A percentile compares a stretch with the other conserved stretches of the same genome.
Conservation (phyloP, 2,329 filamentous ascomycete genomes). For the Chaetomiaceae sp. region DNA sequence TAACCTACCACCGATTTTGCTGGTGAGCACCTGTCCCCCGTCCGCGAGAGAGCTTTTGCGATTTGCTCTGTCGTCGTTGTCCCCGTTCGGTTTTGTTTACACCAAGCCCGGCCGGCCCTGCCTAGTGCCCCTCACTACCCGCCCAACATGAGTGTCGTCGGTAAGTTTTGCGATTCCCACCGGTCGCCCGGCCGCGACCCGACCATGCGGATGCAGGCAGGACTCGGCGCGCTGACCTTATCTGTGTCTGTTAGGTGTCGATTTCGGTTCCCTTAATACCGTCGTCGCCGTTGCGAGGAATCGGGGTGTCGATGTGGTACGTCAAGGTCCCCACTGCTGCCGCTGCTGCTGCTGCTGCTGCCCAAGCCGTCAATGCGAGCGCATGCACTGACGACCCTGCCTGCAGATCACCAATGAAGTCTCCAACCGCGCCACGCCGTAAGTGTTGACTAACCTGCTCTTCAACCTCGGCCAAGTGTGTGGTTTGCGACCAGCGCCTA, state of each 20-base stretch:
- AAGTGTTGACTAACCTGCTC: constrained; percentile 43
- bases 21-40: constrained; percentile 18
- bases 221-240: constrained; percentile 15
- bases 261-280: constrained; percentile 95
- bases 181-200: neutral
- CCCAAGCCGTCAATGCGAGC: neutral
- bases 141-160: constrained; percentile 51
- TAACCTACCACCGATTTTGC: constrained; percentile 14
- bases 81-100: constrained; percentile 15
- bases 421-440: constrained; percentile 96
- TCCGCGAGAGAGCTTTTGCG: too few species aligned
- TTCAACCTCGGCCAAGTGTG: neutral
- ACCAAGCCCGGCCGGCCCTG: neutral
- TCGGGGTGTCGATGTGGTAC: constrained; percentile 96
- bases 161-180: constrained; percentile 34
- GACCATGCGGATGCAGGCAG: too few species aligned
- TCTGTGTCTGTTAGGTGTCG: constrained; percentile 56
- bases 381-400: constrained; percentile 11
- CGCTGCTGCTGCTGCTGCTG: neutral
- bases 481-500: constrained; percentile 17
- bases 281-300: constrained; percentile 97
- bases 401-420: constrained; percentile 94
- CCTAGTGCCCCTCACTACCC: constrained; percentile 21
- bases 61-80: neutral
- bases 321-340: constrained; percentile 38